These are phyloP conservation scores for Pyrenochaeta sp. DNA, from an alignment of 2,329 filamentous ascomycete species.

Conservation along the genomic window DNA sequence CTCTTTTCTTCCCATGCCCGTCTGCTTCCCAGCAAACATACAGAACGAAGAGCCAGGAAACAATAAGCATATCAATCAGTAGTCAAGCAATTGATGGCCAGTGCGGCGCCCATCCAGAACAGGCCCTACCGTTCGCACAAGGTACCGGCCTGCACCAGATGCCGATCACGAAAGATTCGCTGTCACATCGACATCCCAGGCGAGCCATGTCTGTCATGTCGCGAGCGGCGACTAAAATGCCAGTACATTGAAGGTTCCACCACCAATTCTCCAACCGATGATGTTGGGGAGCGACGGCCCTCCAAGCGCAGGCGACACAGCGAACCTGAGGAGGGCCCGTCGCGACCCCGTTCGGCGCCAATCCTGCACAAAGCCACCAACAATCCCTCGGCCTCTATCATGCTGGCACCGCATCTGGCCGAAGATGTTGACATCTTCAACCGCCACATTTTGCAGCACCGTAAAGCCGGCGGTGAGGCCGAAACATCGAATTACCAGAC, in stretches of 20 bases:
- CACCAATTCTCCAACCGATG: conserved; percentile 31
- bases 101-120: conserved; percentile 42
- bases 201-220: conserved; percentile 51
- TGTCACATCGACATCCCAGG: conserved; percentile 53
- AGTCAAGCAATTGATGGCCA: conserved; percentile 36
- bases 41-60: neutral
- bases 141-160: conserved; percentile 53
- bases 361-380: conserved; percentile 39
- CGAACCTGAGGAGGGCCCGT: conserved; percentile 30
- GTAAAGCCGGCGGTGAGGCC: conserved; percentile 30
- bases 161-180: conserved; percentile 52
- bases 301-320: conserved; percentile 40
- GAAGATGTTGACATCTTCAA: conserved; percentile 54
- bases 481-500: conserved; percentile 58
- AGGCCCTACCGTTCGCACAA: conserved; percentile 55
- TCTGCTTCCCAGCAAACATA: neutral
- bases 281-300: conserved; percentile 29
- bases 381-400: conserved; percentile 48
- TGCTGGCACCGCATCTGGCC: conserved; percentile 52
- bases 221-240: conserved; percentile 48
- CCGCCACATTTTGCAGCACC: conserved; percentile 48
- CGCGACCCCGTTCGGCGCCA: conserved; percentile 34
- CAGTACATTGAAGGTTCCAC: conserved; percentile 43
- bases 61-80: no score
- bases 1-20: neutral